phyloP scores from a whole-genome alignment of 345 rosid genomes.

The Eucalyptus brandiana region DNA sequence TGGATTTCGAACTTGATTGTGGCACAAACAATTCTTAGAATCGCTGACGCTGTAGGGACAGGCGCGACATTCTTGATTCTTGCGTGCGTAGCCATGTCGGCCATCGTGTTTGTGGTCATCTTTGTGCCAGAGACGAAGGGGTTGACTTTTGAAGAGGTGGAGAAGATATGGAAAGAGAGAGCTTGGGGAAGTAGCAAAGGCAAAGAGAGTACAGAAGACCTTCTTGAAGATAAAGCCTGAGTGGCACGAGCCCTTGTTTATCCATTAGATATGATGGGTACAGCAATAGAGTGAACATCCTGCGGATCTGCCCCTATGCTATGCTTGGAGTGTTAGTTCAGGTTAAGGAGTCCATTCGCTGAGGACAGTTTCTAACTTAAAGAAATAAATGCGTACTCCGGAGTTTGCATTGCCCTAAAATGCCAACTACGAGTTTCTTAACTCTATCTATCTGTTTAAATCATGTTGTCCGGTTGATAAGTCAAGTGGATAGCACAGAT shows the following conservation, averaged over 20 bases:
- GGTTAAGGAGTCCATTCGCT: background rate
- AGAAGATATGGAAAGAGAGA: conserved; percentile 74
- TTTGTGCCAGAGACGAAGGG: conserved; percentile 89
- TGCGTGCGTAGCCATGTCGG: conserved; percentile 50
- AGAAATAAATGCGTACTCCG: background rate
- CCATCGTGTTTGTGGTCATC: conserved; percentile 39
- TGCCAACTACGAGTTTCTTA: background rate
- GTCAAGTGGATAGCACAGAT: background rate
- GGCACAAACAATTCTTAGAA: conserved; percentile 49
- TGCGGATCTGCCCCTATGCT: background rate
- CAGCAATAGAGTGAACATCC: background rate
- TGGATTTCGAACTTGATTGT: conserved; percentile 84
- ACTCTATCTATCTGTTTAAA: background rate
- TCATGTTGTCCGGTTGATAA: background rate
- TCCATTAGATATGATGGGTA: background rate
- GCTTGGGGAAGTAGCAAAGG: conserved; percentile 39
- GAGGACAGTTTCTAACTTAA: background rate
- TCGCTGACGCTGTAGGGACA: conserved; percentile 50
- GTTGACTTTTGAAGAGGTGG: conserved; percentile 74
- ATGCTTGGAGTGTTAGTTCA: background rate
- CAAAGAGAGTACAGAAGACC: too few relatives aligned
- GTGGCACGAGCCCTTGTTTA: background rate
- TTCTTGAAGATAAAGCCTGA: background rate
- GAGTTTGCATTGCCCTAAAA: background rate
- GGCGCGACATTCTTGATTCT: conserved; percentile 71